Evolutionary conservation across 1,284 basidiomycete species (phyloP).

Genomic region (Pisolithus thermaeus): DNA sequence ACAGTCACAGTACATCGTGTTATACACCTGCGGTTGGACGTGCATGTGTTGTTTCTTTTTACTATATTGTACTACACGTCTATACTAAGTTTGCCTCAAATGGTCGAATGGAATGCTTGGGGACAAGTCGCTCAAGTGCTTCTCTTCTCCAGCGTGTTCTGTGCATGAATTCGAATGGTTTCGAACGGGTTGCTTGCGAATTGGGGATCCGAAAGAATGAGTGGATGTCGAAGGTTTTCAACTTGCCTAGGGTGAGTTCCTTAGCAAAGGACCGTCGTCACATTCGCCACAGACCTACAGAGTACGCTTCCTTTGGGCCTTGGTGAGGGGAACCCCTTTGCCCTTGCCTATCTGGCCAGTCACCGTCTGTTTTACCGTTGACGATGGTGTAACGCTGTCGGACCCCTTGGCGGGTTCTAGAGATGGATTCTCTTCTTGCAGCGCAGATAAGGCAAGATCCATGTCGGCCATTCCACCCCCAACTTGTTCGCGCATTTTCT

Average conservation of each 20-base stretch:
- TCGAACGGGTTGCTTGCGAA: conserved; percentile 71
- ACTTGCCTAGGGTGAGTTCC: conserved; percentile 40
- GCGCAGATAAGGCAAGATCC: conserved; percentile 46
- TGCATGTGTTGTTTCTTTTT: conserved; percentile 13
- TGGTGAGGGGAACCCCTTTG: conserved; percentile 53
- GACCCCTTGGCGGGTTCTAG: conserved; percentile 19
- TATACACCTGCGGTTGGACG: not conserved
- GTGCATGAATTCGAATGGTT: conserved; percentile 73
- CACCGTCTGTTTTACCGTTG: conserved; percentile 22
- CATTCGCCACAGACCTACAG: conserved; percentile 47
- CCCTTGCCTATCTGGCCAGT: conserved; percentile 66
- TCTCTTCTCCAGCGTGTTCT: conserved; percentile 68
- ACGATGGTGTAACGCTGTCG: conserved; percentile 7
- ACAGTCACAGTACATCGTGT: not conserved
- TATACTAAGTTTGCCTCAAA: conserved; percentile 19
- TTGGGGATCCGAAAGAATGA: conserved; percentile 62
- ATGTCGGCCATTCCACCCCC: conserved; percentile 58
- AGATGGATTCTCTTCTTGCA: conserved; percentile 34
- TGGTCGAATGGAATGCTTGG: not conserved
- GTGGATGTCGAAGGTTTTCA: conserved; percentile 65
- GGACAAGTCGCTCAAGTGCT: conserved; percentile 1
- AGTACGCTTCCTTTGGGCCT: conserved; percentile 60
- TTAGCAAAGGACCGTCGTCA: conserved; percentile 4
- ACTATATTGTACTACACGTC: conserved; percentile 19
- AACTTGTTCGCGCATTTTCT: conserved; percentile 65